Conservation (phyloP, 176 grass and related monocot genomes). For the Bromus sterilis region DNA sequence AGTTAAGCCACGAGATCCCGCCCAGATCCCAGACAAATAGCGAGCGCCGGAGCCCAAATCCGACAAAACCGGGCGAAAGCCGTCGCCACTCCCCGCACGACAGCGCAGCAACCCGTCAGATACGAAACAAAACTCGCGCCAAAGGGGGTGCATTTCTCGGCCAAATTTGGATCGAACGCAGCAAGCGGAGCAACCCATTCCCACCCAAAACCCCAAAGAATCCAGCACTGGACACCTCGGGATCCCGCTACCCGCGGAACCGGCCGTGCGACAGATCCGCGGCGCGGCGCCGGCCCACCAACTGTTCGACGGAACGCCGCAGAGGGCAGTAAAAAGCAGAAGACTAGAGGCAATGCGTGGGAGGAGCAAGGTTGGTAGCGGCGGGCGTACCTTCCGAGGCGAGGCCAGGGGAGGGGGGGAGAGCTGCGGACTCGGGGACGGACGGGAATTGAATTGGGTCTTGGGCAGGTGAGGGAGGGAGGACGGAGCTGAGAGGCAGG, state of each 20-base stretch:
- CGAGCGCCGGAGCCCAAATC: neutral
- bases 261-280: conserved; percentile 18
- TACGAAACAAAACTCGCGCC: neutral
- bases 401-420: neutral
- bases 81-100: neutral
- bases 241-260: neutral
- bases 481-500: neutral
- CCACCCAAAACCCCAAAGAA: conserved; percentile 1
- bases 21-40: conserved; percentile 24
- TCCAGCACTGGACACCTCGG: no score
- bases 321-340: neutral
- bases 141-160: neutral
- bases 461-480: neutral
- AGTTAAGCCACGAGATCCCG: conserved; percentile 7
- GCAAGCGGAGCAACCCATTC: conserved; percentile 7
- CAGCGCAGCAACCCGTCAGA: neutral
- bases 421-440: no score
- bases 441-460: neutral
- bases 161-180: conserved; percentile 2
- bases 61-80: neutral
- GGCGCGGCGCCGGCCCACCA: neutral
- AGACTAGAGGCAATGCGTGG: neutral
- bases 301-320: conserved; percentile 22
- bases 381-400: conserved; percentile 26
- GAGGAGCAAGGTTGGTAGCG: neutral